Evolutionary conservation across 2,329 filamentous ascomycete genomes (phyloP).

Genomic region (Arthrobotrys sphaeroides): DNA sequence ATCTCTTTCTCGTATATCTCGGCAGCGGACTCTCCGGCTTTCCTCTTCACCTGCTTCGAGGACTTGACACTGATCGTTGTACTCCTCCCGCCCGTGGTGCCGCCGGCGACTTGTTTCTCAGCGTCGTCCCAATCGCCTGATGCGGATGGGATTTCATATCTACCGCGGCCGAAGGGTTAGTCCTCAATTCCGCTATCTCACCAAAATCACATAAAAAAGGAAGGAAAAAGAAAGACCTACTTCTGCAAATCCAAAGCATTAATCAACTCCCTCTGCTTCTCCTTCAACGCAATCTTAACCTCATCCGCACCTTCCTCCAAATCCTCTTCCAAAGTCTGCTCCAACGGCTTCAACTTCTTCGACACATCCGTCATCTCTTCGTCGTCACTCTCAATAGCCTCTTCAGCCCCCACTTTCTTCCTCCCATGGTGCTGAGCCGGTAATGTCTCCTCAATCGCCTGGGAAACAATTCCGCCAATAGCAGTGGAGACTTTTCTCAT

Average conservation of each 20-base stretch:
- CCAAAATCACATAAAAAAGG: constrained; percentile 7
- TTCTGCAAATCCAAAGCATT: constrained; percentile 88
- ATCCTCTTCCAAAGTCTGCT: constrained; percentile 78
- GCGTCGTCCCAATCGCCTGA: constrained; percentile 73
- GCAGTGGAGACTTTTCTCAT: constrained; percentile 84
- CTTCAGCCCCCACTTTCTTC: constrained; percentile 61
- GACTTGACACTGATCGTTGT: constrained; percentile 83
- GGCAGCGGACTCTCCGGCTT: constrained; percentile 69
- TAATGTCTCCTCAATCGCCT: constrained; percentile 74
- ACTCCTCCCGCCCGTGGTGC: constrained; percentile 66
- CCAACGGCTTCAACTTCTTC: constrained; percentile 74
- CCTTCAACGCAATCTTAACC: constrained; percentile 69
- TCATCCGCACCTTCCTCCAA: constrained; percentile 84
- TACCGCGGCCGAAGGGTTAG: constrained; percentile 58
- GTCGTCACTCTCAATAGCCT: constrained; percentile 72
- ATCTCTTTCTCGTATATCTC: constrained; percentile 71
- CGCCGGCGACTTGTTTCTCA: constrained; percentile 76
- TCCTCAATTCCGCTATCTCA: background rate
- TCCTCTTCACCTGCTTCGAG: constrained; percentile 75
- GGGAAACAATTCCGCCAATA: constrained; percentile 78
- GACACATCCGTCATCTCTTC: constrained; percentile 71
- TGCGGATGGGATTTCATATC: constrained; percentile 72
- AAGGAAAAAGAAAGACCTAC: constrained; percentile 65
- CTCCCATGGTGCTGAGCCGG: constrained; percentile 66
- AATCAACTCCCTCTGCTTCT: constrained; percentile 87